These are phyloP conservation scores for Diaporthe nobilis DNA, from an alignment of 2,329 filamentous ascomycete genomes.

Conservation along the genomic window DNA sequence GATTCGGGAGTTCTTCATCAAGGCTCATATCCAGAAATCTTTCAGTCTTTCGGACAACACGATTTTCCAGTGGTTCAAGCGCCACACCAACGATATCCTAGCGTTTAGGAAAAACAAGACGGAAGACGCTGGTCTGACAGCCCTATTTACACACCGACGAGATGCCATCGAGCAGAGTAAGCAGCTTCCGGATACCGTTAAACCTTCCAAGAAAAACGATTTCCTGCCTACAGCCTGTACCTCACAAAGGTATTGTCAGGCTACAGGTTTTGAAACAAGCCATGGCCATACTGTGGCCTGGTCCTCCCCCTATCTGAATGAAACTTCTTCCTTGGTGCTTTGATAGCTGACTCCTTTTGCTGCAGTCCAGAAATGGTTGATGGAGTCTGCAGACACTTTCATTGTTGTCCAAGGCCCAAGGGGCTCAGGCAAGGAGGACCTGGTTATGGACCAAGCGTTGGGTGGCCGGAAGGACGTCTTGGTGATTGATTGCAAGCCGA, in stretches of 20 bases:
- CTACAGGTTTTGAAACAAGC: too few relatives aligned
- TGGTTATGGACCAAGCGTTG: constrained; percentile 88
- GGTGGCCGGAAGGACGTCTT: constrained; percentile 83
- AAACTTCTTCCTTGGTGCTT: too few relatives aligned
- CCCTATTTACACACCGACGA: constrained; percentile 90
- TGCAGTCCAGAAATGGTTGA: constrained; percentile 81
- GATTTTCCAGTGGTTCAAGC: constrained; percentile 85
- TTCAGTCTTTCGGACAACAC: constrained; percentile 81
- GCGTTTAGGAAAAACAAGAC: constrained; percentile 68
- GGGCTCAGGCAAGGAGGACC: constrained; percentile 90
- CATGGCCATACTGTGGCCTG: too few relatives aligned
- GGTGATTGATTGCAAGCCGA: constrained; percentile 91
- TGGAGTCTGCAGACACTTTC: constrained; percentile 91
- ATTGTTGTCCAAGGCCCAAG: constrained; percentile 94
- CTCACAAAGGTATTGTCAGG: too few relatives aligned
- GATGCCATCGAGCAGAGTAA: constrained; percentile 79
- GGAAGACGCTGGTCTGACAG: constrained; percentile 79
- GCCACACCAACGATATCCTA: constrained; percentile 77
- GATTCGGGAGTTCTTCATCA: constrained; percentile 93
- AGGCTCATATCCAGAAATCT: constrained; percentile 84
- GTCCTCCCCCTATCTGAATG: too few relatives aligned
- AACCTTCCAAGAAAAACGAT: too few relatives aligned
- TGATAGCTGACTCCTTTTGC: too few relatives aligned
- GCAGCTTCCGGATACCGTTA: too few relatives aligned
- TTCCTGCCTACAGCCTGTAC: too few relatives aligned